Evolutionary conservation across 208 protist species (phyloP), one percentile per base, ranked within the genome.

Genomic region (Kentomonas sorsogonicus): DNA sequence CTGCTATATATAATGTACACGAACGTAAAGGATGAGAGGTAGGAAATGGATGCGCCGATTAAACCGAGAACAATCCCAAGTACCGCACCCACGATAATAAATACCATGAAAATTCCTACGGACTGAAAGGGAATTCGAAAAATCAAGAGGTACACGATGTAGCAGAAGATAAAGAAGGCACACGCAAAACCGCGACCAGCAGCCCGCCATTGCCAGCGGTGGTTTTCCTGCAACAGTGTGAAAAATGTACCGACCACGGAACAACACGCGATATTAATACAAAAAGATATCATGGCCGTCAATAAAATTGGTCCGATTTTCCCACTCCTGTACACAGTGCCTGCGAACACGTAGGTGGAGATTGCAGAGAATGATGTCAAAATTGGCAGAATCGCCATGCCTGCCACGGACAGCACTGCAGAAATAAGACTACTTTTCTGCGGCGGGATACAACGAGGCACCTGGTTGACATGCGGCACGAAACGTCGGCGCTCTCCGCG

Each of bases 301-400:
- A 98, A 63, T 74, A 98, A 98, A 4, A 93, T 93, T 63, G n/a
- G n/a, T n/a, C n/a, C n/a, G n/a, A n/a, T n/a, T n/a, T n/a, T n/a
- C n/a, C n/a, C n/a, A n/a, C n/a, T n/a, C n/a, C n/a, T n/a, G n/a
- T n/a, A n/a, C n/a, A n/a, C n/a, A n/a, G n/a, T n/a, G n/a, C n/a
- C n/a, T 15, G 79, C 91, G 60, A 98, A 96, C 11, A 98, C 72
- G 46, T 98, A 97, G 63, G 92, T 97, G 54, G 98, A 91, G 59
- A 98, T 96, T 40, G 98, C 90, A 43, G 96, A 98, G 62, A 98
- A 96, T 2, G 83, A 86, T 6, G 91, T 89, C 62, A 98, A 98
- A 1, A n/a, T n/a, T n/a, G 96, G 97, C 11, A 98, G 74, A 3
- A 96, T 52, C n/a, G n/a, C n/a, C n/a, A n/a, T n/a, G n/a, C n/a